Evolutionary conservation across 345 rosid genomes (phyloP), one percentile per base, ranked within the genome.

Genomic region (Chamaenerion angustifolium): DNA sequence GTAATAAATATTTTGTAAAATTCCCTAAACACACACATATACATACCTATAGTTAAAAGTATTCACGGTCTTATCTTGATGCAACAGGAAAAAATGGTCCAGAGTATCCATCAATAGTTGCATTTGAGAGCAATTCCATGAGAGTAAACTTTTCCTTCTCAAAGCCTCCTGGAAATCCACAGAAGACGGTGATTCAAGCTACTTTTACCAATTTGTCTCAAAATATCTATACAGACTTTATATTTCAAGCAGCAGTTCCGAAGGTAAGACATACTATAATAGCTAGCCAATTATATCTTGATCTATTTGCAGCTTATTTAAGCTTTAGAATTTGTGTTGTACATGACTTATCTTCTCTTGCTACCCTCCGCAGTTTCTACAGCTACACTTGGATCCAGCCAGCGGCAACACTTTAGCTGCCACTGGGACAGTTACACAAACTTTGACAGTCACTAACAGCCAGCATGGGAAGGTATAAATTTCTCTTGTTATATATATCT

Each of bases 211-310:
- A 92, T 66, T 64, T 80, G 72, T 80, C 93, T 45, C 58, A 78
- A 14, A 71, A 74, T 70, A 59, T 55, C 41, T 82, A 59, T 54
- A 74, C 88, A 16, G 95, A 87, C 70, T 92, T 92, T 68, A 59
- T 80, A 60, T 92, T 92, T 66, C 95, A 83, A 76, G 98, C 96
- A 5, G 98, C 98, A 58, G 98, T 92, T 63, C 98, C 98, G 18
- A 92, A 92, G 98, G 96, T 87, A 70, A 64, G 47, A 42, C 37
- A 31, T 7, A 21, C 25, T 21, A 21, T 21, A 21, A 2, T 21
- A n/a, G n/a, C n/a, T 21, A 21, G 25, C 25, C 25, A 21, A 21
- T 21, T 21, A 21, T 2, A 21, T 21, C 2, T 21, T 21, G 25
- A 21, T 21, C n/a, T n/a, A n/a, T n/a, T n/a, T 21, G 25, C 25